Base-by-base conservation (phyloP, 257 asterid genomes). In the Penstemon davidsonii region DNA sequence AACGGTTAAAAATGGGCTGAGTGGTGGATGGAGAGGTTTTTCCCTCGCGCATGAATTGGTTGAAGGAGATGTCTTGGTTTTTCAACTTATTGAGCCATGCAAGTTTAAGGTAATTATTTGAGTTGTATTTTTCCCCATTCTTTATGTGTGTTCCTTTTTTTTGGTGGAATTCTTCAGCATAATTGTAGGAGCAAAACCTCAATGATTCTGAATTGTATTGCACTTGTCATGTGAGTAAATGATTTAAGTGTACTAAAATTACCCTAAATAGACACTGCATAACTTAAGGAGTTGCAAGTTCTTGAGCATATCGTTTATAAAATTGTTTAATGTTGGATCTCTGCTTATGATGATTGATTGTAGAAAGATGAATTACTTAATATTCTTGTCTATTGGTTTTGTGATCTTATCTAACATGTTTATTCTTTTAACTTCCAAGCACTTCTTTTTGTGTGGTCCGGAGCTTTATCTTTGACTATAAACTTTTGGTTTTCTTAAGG, bases 21-120 rank as follows among this genome's bases (percentile, higher is more conserved):
- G 96, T 70, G 89, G 73, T 41, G 94, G 95, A 33, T 91, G 98
- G 96, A 85, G 82, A 76, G 83, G 84, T 12, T 91, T 91, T 72
- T 74, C 95, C 18, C 53, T 72, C 7, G 80, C 78, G 4, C 92
- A 91, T 71, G 72, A 68, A 5, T 84, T 91, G 80, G 67, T 71
- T 0, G 85, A 76, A 15, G 85, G 81, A 36, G 96, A 91, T 79
- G 87, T 67, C 54, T 55, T 83, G 15, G 85, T 91, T 57, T 89
- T 89, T 73, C 92, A 87, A 36, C 69, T 85, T 66, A 71, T 87
- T 3, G 64, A 76, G 44, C 75, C 73, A 6, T 70, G 78, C 82
- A 84, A 77, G 76, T 79, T 79, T 55, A 79, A 67, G 84, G 84
- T 82, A 60, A 6, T 55, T 58, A 19, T 7, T 60, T 5, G 25